phyloP scores from a whole-genome alignment of 805 yeast species.

The Debaryomyces hansenii region DNA sequence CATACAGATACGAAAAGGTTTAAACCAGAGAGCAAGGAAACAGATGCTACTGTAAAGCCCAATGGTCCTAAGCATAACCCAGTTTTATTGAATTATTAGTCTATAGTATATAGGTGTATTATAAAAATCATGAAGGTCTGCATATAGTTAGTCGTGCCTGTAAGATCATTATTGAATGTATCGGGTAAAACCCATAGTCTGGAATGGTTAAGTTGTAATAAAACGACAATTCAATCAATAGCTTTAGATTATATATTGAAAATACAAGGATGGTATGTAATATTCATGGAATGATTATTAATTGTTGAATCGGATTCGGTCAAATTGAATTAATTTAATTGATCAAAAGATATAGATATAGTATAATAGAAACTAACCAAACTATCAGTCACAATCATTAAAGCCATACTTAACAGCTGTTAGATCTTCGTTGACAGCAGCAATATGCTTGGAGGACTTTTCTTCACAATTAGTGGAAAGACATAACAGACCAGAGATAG shows the following conservation, averaged over 20 bases:
- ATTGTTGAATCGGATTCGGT: background rate
- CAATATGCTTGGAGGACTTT: conserved; percentile 88
- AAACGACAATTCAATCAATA: background rate
- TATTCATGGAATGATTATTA: too few species aligned
- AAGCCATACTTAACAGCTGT: conserved; percentile 95
- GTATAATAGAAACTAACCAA: background rate
- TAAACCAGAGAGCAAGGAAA: conserved; percentile 5
- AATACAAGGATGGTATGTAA: too few species aligned
- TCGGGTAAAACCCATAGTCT: background rate
- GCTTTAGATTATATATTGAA: background rate
- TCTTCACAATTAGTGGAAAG: conserved; percentile 95
- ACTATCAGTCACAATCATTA: conserved; percentile 88
- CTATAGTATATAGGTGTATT: background rate
- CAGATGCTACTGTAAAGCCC: background rate
- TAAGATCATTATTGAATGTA: background rate
- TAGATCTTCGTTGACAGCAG: conserved; percentile 89
- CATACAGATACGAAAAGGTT: conserved; percentile 7
- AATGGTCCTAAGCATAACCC: conserved; percentile 6
- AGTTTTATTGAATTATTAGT: conserved; percentile 9
- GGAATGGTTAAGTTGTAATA: background rate
- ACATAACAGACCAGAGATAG: conserved; percentile 96
- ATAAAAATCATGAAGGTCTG: background rate
- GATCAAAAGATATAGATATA: too few species aligned
- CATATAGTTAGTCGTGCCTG: background rate
- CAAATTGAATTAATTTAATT: background rate